These are phyloP conservation scores for Magnolia changhungtana DNA, from an alignment of 164 flowering plant genomes.

Conservation along the genomic window DNA sequence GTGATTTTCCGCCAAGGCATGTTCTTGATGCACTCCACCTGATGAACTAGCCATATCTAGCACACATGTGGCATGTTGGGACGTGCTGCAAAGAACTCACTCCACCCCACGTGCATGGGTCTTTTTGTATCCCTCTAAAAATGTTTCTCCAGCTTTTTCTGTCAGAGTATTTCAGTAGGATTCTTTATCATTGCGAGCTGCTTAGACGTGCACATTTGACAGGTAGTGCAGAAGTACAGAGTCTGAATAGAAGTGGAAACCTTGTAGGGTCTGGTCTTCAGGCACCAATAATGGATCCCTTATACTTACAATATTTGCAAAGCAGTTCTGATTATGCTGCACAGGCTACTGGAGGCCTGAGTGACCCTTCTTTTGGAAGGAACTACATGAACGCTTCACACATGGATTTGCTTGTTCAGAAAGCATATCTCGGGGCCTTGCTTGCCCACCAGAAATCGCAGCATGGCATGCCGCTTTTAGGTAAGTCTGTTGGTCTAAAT, in stretches of 20 bases:
- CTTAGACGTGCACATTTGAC: conserved; percentile 21
- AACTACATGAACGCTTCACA: conserved; percentile 31
- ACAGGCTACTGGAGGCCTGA: conserved; percentile 21
- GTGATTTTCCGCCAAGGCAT: not conserved
- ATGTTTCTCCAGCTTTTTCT: not conserved
- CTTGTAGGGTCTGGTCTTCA: conserved; percentile 30
- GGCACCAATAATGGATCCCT: conserved; percentile 38
- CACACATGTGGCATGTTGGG: not conserved
- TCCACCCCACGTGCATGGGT: not conserved
- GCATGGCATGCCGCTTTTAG: conserved; percentile 31
- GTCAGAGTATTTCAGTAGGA: conserved; percentile 3
- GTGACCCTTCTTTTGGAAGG: conserved; percentile 32
- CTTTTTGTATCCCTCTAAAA: not conserved
- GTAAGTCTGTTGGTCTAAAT: conserved; percentile 39
- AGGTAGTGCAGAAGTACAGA: conserved; percentile 25
- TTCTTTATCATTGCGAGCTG: conserved; percentile 5
- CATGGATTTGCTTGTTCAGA: conserved; percentile 53
- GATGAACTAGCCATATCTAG: not conserved
- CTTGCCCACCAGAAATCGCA: conserved; percentile 63
- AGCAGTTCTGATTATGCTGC: conserved; percentile 35
- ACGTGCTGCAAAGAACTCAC: too few relatives aligned
- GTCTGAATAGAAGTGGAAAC: conserved; percentile 27
- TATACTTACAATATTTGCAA: conserved; percentile 35
- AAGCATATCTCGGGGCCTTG: conserved; percentile 52
- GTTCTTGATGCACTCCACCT: not conserved